A percentile compares a stretch with the other conserved stretches of the same genome.
phyloP scores from a whole-genome alignment of 1,284 basidiomycete species.

The Wolfiporia cocos region DNA sequence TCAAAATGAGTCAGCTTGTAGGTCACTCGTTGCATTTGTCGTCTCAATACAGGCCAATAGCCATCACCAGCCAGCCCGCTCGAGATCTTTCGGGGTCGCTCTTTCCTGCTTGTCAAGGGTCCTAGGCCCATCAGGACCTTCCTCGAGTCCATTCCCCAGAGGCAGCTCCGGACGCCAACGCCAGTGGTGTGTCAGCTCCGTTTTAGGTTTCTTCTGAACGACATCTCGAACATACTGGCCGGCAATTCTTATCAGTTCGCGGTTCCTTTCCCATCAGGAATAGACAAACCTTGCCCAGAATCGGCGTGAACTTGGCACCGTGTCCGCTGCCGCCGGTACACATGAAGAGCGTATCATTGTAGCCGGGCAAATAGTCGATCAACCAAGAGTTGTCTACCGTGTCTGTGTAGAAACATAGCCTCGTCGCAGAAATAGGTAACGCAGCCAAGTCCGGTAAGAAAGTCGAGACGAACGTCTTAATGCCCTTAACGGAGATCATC shows the following conservation, averaged over 20 bases:
- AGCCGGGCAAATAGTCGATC: constrained; percentile 9
- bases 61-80: constrained; percentile 6
- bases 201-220: constrained; percentile 9
- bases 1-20: too few species aligned
- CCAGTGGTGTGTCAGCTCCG: constrained; percentile 8
- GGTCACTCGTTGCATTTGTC: too few species aligned
- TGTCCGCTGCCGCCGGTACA: constrained; percentile 10
- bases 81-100: constrained; percentile 5
- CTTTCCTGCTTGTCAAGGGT: constrained; percentile 8
- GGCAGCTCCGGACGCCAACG: constrained; percentile 10
- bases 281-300: constrained; percentile 7
- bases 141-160: constrained; percentile 7
- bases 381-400: constrained; percentile 9
- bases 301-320: constrained; percentile 10
- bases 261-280: background rate
- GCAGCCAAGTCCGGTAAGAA: constrained; percentile 8
- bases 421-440: constrained; percentile 5
- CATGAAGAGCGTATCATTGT: constrained; percentile 8
- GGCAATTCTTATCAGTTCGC: background rate
- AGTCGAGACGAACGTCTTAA: constrained; percentile 9
- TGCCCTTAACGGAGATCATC: constrained; percentile 6
- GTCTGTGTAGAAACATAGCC: constrained; percentile 11
- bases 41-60: too few species aligned
- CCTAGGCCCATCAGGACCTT: constrained; percentile 8
- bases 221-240: constrained; percentile 8